Base-by-base conservation (phyloP, 306 rosid genomes). In the Cucurbita ficifolia region DNA sequence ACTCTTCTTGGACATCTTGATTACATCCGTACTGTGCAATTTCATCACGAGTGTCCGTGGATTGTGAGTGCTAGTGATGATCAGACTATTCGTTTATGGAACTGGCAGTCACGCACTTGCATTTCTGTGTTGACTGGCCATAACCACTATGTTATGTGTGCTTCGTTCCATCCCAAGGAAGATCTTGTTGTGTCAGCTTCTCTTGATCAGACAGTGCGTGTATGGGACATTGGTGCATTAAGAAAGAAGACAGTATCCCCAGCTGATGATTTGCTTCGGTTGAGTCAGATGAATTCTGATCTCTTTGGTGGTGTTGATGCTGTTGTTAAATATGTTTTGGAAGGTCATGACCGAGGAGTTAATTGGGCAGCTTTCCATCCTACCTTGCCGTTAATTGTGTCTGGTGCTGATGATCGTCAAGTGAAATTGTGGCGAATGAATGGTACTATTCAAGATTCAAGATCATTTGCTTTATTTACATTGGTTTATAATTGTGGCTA, bases 291-390 rank as follows among this genome's bases (percentile, higher is more conserved):
- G 98, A 92, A 92, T 56, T 77, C 96, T 0, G 98, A 92, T 83
- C 96, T 92, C 67, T 92, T 92, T 79, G 98, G 98, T 76, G 96
- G 93, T 24, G 85, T 88, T 35, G 98, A 92, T 84, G 96, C 91
- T 46, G 90, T 92, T 70, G 98, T 90, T 55, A 92, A 92, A 80
- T 92, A 92, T 68, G 98, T 92, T 36, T 82, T 92, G 86, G 98
- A 92, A 87, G 98, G 98, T 70, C 98, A 92, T 83, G 98, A 92
- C 67, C 83, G 98, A 43, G 98, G 98, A 56, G 98, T 92, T 78
- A 92, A 92, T 74, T 92, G 98, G 98, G 98, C 98, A 76, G 79
- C 91, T 60, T 92, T 92, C 73, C 98, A 92, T 85, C 96, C 98
- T 13, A 88, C 91, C 29, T 83, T 90, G 76, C 98, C 98, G 71